phyloP scores from a whole-genome alignment of 2,329 filamentous ascomycete genomes.

The Curvularia spicifera region DNA sequence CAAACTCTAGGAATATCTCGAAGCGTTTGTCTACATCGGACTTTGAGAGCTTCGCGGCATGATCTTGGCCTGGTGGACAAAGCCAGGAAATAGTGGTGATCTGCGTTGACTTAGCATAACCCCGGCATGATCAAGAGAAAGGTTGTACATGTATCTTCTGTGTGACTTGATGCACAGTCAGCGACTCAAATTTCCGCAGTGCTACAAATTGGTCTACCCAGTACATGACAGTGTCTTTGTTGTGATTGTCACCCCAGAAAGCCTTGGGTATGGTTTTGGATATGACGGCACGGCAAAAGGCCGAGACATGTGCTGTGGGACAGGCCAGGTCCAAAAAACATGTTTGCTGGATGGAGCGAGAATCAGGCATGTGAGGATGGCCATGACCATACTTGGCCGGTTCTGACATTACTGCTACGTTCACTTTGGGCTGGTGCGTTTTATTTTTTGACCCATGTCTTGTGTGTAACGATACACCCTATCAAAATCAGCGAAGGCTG shows the following conservation, averaged over 20 bases:
- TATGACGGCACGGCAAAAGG: slow-evolving; percentile 82
- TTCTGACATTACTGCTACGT: slow-evolving; percentile 11
- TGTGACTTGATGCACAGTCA: slow-evolving; percentile 77
- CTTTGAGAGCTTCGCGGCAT: slow-evolving; percentile 64
- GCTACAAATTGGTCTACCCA: slow-evolving; percentile 79
- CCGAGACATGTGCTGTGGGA: slow-evolving; percentile 72
- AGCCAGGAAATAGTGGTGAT: slow-evolving; percentile 77
- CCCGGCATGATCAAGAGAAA: slow-evolving; percentile 4
- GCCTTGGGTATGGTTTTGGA: slow-evolving; percentile 73
- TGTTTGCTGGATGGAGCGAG: slow-evolving; percentile 27
- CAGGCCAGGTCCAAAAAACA: slow-evolving; percentile 71
- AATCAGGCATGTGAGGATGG: slow-evolving; percentile 2
- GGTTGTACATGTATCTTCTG: slow-evolving; percentile 73
- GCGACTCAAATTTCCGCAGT: slow-evolving; percentile 79
- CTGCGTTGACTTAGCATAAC: slow-evolving; percentile 52
- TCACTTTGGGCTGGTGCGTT: slow-evolving; percentile 25
- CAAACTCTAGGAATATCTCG: slow-evolving; percentile 81
- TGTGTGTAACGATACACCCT: slow-evolving; percentile 37
- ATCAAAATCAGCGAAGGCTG: slow-evolving; percentile 20
- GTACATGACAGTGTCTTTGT: slow-evolving; percentile 66
- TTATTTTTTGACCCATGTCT: slow-evolving; percentile 36
- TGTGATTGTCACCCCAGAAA: slow-evolving; percentile 75
- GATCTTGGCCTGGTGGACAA: slow-evolving; percentile 56
- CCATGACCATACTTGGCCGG: slow-evolving; percentile 15
- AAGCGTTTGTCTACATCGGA: slow-evolving; percentile 77